Conservation (phyloP, 2,329 filamentous ascomycete genomes). For the Diaporthe velutina region DNA sequence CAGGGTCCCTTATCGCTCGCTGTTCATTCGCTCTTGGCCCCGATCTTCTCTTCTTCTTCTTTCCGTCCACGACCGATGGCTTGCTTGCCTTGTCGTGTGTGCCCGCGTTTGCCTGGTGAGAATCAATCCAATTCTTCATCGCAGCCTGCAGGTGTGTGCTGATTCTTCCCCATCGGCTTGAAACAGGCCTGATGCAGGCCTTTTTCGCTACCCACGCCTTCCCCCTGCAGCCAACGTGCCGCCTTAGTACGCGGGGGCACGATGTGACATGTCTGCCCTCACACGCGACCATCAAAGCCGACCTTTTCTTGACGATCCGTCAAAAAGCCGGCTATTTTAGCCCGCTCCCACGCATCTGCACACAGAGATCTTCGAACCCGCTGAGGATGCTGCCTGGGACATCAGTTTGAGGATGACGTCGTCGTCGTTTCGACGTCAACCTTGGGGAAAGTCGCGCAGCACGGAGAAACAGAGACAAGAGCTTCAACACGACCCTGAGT, state of each 20-base stretch:
- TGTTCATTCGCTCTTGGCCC: background rate
- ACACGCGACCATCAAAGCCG: slow-evolving; percentile 4
- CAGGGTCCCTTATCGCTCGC: slow-evolving; percentile 2
- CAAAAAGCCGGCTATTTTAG: slow-evolving; percentile 5
- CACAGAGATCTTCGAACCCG: background rate
- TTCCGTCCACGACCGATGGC: background rate
- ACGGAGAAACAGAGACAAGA: background rate
- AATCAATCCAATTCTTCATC: background rate
- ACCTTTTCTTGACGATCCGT: background rate
- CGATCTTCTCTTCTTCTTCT: background rate
- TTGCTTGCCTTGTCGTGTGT: background rate
- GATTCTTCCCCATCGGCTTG: slow-evolving; percentile 7
- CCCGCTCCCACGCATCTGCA: background rate
- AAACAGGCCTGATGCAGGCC: slow-evolving; percentile 25
- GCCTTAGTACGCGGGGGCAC: background rate
- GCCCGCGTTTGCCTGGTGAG: background rate
- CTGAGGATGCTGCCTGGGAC: background rate
- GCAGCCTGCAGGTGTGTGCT: background rate
- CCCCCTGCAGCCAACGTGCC: slow-evolving; percentile 20
- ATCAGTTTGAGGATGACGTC: background rate
- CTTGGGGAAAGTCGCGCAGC: background rate
- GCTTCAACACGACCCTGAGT: background rate
- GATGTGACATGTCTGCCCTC: background rate
- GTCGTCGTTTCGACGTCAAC: background rate
- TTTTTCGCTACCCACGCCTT: background rate